Conservation (phyloP, 345 rosid genomes). For the Mangifera indica region DNA sequence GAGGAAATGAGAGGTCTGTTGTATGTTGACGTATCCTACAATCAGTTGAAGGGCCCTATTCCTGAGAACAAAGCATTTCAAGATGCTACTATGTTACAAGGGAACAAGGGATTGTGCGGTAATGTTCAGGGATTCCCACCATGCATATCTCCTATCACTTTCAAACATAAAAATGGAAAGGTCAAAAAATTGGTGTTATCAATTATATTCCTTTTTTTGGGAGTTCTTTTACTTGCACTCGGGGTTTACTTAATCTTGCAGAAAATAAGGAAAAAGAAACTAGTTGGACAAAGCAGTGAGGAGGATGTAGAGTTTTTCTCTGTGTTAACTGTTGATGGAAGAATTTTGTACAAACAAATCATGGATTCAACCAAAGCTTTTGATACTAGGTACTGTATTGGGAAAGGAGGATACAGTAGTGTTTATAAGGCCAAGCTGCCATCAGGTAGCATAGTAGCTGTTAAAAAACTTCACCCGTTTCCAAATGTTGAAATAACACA, state of each 20-base stretch:
- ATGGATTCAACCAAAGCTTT: conserved; percentile 22
- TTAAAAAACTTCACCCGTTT: too few species aligned
- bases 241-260: not conserved
- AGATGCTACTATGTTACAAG: conserved; percentile 19
- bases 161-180: not conserved
- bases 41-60: conserved; percentile 34
- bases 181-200: not conserved
- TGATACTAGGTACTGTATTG: conserved; percentile 26
- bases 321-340: conserved; percentile 23
- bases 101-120: conserved; percentile 34
- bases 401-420: conserved; percentile 34
- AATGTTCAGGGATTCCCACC: conserved; percentile 16
- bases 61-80: conserved; percentile 32
- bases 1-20: too few species aligned
- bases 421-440: too few species aligned
- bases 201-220: conserved; percentile 13
- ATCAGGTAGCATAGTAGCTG: too few species aligned
- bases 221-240: conserved; percentile 5
- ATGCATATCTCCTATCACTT: too few species aligned
- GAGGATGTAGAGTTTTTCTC: conserved; percentile 17
- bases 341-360: conserved; percentile 20
- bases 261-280: not conserved
- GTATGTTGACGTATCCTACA: conserved; percentile 30
- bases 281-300: not conserved
- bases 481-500: too few species aligned